Conservation (phyloP, 176 grass and related monocot species). For the Luzula sylvatica region DNA sequence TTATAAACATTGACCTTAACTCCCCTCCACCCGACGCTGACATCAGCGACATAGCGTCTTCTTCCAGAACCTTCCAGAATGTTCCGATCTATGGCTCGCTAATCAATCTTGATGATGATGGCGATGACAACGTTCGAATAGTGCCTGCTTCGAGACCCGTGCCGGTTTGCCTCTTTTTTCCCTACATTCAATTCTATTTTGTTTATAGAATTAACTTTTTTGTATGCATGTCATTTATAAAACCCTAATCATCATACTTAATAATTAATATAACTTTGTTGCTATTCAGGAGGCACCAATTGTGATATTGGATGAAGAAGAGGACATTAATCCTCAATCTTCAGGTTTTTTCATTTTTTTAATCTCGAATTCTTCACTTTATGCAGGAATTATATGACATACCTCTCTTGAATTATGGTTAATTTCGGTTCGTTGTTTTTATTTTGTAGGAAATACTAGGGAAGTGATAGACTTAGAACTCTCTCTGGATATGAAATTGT, state of each 20-base stretch:
- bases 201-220: too few relatives aligned
- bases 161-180: too few relatives aligned
- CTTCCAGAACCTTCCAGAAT: conserved; percentile 15
- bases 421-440: not conserved
- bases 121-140: conserved; percentile 15
- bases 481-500: conserved; percentile 8
- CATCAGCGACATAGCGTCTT: conserved; percentile 11
- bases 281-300: conserved; percentile 12
- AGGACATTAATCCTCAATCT: conserved; percentile 34
- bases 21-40: conserved; percentile 12
- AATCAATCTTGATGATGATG: conserved; percentile 16
- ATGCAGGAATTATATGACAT: too few relatives aligned
- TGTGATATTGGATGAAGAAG: conserved; percentile 87
- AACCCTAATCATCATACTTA: not conserved
- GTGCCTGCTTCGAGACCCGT: too few relatives aligned
- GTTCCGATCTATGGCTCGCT: not conserved
- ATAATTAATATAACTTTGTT: not conserved
- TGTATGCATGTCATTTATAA: too few relatives aligned
- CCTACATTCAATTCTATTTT: too few relatives aligned
- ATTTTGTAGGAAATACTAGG: conserved; percentile 10
- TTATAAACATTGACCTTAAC: conserved; percentile 14
- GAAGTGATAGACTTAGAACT: conserved; percentile 17
- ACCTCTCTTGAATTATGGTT: conserved; percentile 2
- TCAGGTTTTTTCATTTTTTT: conserved; percentile 46
- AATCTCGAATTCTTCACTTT: not conserved